A percentile compares a stretch with the other conserved stretches of the same genome.
Evolutionary conservation across 1,284 basidiomycete genomes (phyloP).

Genomic region (Cutaneotrichosporon spelunceum): DNA sequence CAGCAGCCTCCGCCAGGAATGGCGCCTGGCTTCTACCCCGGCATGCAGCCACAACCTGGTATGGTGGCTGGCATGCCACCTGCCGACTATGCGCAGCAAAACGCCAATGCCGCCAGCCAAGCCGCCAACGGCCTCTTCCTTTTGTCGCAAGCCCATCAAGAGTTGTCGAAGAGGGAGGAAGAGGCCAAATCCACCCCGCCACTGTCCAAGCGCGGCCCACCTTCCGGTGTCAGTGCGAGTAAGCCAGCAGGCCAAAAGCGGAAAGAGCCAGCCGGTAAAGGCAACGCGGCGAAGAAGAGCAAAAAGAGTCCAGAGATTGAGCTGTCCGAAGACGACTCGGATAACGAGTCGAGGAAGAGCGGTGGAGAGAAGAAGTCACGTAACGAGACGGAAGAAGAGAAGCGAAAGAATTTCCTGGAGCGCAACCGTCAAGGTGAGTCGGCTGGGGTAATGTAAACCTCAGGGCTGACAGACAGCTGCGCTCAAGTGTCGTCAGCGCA

Average conservation of each 20-base stretch:
- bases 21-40: conserved; percentile 23
- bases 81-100: conserved; percentile 48
- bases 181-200: conserved; percentile 37
- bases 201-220: conserved; percentile 19
- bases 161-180: conserved; percentile 91
- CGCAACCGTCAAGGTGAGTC: conserved; percentile 83
- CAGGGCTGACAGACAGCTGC: conserved; percentile 63
- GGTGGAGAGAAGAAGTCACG: conserved; percentile 53
- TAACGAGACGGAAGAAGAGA: conserved; percentile 93
- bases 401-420: conserved; percentile 88
- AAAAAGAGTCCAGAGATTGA: conserved; percentile 43
- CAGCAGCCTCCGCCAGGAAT: conserved; percentile 22
- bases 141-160: conserved; percentile 88
- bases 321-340: conserved; percentile 49
- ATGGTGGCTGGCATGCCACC: conserved; percentile 25
- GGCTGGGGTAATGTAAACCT: not conserved
- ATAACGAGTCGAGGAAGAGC: conserved; percentile 48
- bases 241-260: conserved; percentile 32
- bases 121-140: conserved; percentile 90
- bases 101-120: conserved; percentile 48
- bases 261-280: conserved; percentile 27
- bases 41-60: conserved; percentile 9
- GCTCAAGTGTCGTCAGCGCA: conserved; percentile 95
- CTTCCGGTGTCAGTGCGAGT: conserved; percentile 7
- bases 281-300: conserved; percentile 44